Conservation (phyloP, 331 rosid species). For the Acacia pycnantha region DNA sequence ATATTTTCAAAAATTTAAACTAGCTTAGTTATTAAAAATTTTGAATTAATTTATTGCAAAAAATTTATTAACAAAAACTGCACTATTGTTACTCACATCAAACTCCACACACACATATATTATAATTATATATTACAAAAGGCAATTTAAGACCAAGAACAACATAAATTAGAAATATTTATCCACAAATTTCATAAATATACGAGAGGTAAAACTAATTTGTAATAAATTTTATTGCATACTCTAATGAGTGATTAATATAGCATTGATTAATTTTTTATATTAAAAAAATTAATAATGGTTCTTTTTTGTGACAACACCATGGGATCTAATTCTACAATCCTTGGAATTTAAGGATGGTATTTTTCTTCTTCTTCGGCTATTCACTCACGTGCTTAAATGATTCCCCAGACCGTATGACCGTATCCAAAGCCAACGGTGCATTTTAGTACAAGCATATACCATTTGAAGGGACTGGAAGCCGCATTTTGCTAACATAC, state of each 20-base stretch:
- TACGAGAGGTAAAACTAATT: neutral
- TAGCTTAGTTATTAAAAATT: neutral
- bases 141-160: neutral
- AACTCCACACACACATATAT: too few species aligned
- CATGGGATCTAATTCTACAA: neutral
- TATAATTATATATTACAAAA: neutral
- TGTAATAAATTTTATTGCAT: neutral
- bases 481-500: conserved; percentile 35
- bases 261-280: neutral
- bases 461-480: neutral
- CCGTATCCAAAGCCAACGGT: neutral
- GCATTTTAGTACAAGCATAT: neutral
- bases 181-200: neutral
- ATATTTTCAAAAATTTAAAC: too few species aligned
- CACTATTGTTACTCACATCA: too few species aligned
- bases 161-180: neutral
- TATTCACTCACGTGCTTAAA: neutral
- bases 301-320: neutral
- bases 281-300: neutral
- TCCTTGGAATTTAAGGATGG: neutral
- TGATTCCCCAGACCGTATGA: too few species aligned
- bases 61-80: too few species aligned
- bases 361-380: neutral
- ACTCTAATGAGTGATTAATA: neutral
- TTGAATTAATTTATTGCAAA: neutral